Conservation (phyloP, 139 green algal genomes). For the Chlorella ohadii region DNA sequence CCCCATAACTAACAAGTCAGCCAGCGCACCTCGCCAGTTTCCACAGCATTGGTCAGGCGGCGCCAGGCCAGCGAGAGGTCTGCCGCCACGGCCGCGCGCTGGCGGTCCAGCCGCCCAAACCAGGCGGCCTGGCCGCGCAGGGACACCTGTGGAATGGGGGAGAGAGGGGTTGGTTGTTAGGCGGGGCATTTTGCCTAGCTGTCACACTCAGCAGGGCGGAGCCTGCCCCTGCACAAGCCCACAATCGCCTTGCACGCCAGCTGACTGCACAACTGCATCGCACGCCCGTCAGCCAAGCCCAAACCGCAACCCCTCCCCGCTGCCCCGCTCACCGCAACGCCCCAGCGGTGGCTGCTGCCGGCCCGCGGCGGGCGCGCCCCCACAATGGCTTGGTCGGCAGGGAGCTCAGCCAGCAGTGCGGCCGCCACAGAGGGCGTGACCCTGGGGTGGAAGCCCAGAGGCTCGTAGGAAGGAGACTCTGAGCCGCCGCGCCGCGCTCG, state of each 20-base stretch:
- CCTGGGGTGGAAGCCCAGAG: constrained; percentile 14
- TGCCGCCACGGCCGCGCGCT: constrained; percentile 15
- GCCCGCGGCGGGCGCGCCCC: constrained; percentile 12
- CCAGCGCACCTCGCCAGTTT: not conserved
- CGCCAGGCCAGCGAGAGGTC: constrained; percentile 23
- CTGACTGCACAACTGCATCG: too few species aligned
- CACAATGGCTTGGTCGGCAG: not conserved
- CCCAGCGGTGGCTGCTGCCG: constrained; percentile 35
- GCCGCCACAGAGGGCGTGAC: not conserved
- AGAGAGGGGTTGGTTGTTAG: too few species aligned
- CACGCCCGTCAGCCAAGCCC: too few species aligned
- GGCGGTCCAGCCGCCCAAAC: constrained; percentile 26
- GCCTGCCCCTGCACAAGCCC: too few species aligned
- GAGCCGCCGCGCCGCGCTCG: not conserved
- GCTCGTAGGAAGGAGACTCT: not conserved
- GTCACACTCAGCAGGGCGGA: too few species aligned
- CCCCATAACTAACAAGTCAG: too few species aligned
- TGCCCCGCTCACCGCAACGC: not conserved
- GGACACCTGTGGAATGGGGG: not conserved
- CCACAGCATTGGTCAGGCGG: not conserved
- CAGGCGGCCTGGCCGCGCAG: constrained; percentile 21
- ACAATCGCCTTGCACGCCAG: too few species aligned
- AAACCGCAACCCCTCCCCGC: not conserved
- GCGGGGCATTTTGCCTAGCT: too few species aligned
- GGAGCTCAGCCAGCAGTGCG: not conserved